These are phyloP conservation scores for Reticulascus tulasneorum DNA, from an alignment of 2,329 filamentous ascomycete species.

Conservation along the genomic window DNA sequence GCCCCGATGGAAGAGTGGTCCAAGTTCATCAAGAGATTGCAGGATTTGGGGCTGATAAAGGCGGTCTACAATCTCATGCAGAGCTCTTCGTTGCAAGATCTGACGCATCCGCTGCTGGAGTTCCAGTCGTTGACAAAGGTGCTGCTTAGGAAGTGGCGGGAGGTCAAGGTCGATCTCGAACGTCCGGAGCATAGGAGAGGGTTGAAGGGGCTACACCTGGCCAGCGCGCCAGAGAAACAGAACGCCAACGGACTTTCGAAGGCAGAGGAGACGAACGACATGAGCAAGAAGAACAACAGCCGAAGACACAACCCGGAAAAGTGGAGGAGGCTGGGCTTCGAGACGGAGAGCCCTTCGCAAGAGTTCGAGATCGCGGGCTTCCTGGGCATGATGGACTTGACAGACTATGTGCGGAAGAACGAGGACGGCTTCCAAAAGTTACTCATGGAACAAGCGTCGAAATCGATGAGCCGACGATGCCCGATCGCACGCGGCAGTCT, in stretches of 20 bases:
- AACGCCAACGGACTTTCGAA: constrained; percentile 34
- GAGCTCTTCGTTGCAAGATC: constrained; percentile 83
- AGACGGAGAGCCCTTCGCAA: constrained; percentile 77
- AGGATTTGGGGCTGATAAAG: constrained; percentile 89
- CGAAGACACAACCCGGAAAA: constrained; percentile 81
- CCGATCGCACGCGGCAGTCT: constrained; percentile 84
- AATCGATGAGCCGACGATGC: constrained; percentile 68
- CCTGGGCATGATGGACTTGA: constrained; percentile 94
- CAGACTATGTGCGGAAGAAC: constrained; percentile 87
- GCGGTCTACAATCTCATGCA: constrained; percentile 93
- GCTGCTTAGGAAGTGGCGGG: constrained; percentile 80
- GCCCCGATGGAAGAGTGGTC: constrained; percentile 73
- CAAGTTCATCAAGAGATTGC: constrained; percentile 87
- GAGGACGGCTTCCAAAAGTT: constrained; percentile 92
- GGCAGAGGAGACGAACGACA: constrained; percentile 29
- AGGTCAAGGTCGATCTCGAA: constrained; percentile 79
- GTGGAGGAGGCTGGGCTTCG: constrained; percentile 89
- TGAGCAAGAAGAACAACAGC: constrained; percentile 56
- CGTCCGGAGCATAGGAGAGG: constrained; percentile 83
- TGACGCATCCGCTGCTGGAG: constrained; percentile 84
- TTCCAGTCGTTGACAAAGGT: constrained; percentile 92
- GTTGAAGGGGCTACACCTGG: constrained; percentile 78
- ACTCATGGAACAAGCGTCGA: constrained; percentile 80
- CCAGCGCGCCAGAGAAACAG: constrained; percentile 67
- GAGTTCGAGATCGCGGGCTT: constrained; percentile 88